These are phyloP conservation scores for Trametes pubescens DNA, from an alignment of 1,284 basidiomycete genomes.

Conservation along the genomic window DNA sequence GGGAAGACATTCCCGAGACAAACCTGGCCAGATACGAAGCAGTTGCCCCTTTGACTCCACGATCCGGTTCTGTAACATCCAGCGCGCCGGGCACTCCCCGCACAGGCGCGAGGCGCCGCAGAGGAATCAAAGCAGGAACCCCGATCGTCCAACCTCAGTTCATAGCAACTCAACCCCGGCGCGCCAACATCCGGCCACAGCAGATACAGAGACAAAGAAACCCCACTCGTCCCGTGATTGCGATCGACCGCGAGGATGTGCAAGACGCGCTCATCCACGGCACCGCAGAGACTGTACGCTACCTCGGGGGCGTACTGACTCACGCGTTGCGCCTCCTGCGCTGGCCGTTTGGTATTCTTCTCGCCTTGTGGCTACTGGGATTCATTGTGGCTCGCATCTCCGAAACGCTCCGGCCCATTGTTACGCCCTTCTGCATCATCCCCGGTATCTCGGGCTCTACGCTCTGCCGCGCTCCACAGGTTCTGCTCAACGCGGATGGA, in stretches of 20 bases:
- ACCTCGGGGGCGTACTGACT: conserved; percentile 54
- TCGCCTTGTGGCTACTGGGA: conserved; percentile 60
- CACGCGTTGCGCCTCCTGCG: conserved; percentile 58
- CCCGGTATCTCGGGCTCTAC: conserved; percentile 60
- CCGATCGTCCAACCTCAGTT: conserved; percentile 24
- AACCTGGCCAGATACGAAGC: conserved; percentile 1
- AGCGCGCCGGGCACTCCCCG: conserved; percentile 4
- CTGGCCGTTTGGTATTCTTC: conserved; percentile 60
- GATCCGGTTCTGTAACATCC: conserved; percentile 4
- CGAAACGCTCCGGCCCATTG: conserved; percentile 50
- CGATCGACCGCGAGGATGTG: conserved; percentile 32
- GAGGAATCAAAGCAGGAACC: conserved; percentile 25
- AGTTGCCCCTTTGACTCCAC: background rate
- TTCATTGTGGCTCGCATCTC: conserved; percentile 51
- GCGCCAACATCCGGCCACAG: background rate
- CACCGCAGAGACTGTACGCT: conserved; percentile 45
- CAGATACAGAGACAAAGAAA: background rate
- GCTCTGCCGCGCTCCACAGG: conserved; percentile 49
- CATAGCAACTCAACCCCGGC: conserved; percentile 10
- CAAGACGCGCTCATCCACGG: conserved; percentile 33
- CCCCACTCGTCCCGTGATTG: background rate
- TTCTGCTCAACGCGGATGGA: conserved; percentile 5
- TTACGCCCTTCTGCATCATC: conserved; percentile 66
- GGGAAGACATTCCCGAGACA: conserved; percentile 34
- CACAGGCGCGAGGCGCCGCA: conserved; percentile 30